Conservation (phyloP, 495 filamentous ascomycete species). For the Hypoxylon intermedium region DNA sequence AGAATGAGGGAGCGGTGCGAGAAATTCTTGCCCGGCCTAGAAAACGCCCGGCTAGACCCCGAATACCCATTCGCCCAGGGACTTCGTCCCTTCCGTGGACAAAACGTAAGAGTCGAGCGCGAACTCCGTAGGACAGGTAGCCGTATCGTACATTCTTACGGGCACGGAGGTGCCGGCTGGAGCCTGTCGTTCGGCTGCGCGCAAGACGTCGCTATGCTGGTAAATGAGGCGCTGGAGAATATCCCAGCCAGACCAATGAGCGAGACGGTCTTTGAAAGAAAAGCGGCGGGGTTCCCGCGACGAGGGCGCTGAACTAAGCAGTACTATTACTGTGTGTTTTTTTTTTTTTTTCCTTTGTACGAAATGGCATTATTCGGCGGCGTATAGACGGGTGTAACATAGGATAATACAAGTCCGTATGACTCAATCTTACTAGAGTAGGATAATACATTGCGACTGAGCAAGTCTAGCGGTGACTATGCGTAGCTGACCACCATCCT, state of each 20-base stretch:
- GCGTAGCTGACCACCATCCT: conserved; percentile 32
- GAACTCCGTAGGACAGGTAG: conserved; percentile 46
- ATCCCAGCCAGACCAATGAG: conserved; percentile 42
- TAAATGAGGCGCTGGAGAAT: conserved; percentile 45
- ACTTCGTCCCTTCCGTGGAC: conserved; percentile 49
- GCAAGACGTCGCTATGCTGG: conserved; percentile 45
- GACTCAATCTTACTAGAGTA: conserved; percentile 14
- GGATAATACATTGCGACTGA: conserved; percentile 3
- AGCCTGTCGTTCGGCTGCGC: conserved; percentile 55
- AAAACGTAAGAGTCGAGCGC: conserved; percentile 55
- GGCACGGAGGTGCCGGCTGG: conserved; percentile 59
- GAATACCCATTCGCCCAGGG: conserved; percentile 57
- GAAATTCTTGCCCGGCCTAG: conserved; percentile 51
- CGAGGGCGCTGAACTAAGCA: conserved; percentile 6
- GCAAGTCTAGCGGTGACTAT: conserved; percentile 27
- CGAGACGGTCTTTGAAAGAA: conserved; percentile 25
- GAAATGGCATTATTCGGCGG: conserved; percentile 16
- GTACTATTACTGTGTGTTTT: neutral
- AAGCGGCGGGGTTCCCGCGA: conserved; percentile 33
- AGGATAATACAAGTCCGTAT: neutral
- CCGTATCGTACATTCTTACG: conserved; percentile 58
- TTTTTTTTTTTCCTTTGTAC: neutral
- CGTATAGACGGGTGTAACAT: conserved; percentile 7
- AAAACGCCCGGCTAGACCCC: conserved; percentile 52
- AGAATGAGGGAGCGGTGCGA: conserved; percentile 57